A percentile compares a stretch with the other conserved stretches of the same genome.
Conservation (phyloP, 2,329 filamentous ascomycete species). For the Salinomyces thailandicus region DNA sequence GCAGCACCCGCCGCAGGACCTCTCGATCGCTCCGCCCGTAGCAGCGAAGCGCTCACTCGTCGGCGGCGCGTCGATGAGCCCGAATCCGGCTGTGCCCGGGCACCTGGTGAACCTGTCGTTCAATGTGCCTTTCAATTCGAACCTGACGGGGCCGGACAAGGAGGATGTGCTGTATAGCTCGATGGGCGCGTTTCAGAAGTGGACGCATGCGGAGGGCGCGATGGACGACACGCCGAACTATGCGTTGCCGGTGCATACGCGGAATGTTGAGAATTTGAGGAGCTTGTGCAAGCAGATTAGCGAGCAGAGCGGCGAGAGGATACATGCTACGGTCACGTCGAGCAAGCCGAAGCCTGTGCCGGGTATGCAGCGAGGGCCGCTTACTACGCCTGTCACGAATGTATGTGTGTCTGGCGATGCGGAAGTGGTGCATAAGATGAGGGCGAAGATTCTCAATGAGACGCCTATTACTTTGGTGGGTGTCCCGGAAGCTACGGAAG, state of each 20-base stretch:
- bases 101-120: slow-evolving; percentile 84
- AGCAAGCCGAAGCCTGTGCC: slow-evolving; percentile 59
- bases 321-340: slow-evolving; percentile 74
- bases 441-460: slow-evolving; percentile 81
- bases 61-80: slow-evolving; percentile 31
- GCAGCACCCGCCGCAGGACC: slow-evolving; percentile 8
- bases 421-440: slow-evolving; percentile 79
- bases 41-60: slow-evolving; percentile 45
- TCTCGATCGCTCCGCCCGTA: slow-evolving; percentile 1
- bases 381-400: slow-evolving; percentile 55
- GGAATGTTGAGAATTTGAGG: slow-evolving; percentile 71
- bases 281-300: slow-evolving; percentile 75
- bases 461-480: slow-evolving; percentile 86
- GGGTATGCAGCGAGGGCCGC: slow-evolving; percentile 40
- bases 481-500: slow-evolving; percentile 13
- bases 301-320: slow-evolving; percentile 50
- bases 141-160: slow-evolving; percentile 80
- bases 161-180: slow-evolving; percentile 94
- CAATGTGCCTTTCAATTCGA: slow-evolving; percentile 92
- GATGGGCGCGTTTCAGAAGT: slow-evolving; percentile 73
- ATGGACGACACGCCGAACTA: slow-evolving; percentile 75
- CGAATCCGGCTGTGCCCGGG: slow-evolving; percentile 58
- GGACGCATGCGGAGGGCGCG: slow-evolving; percentile 84
- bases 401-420: slow-evolving; percentile 83
- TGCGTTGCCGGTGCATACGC: slow-evolving; percentile 82